These are phyloP conservation scores for Rhynchosporium agropyri DNA, from an alignment of 2,329 filamentous ascomycete genomes.

Conservation along the genomic window DNA sequence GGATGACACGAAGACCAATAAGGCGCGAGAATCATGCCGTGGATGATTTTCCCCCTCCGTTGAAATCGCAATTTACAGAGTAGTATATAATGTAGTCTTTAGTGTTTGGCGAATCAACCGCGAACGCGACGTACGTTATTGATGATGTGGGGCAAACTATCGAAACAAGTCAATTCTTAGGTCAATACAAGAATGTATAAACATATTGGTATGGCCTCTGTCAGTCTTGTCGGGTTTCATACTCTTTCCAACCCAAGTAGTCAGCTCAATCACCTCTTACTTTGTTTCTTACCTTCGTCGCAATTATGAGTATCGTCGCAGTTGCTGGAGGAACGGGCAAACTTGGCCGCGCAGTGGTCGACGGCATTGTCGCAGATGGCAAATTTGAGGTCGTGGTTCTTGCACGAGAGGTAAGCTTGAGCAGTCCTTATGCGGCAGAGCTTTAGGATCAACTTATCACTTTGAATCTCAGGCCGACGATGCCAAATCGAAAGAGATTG, in stretches of 20 bases:
- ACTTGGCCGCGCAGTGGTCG: conserved; percentile 24
- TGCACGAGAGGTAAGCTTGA: conserved; percentile 8
- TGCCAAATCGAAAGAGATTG: not conserved
- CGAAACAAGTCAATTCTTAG: too few species aligned
- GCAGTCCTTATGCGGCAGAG: not conserved
- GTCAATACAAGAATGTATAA: too few species aligned
- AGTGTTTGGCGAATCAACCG: too few species aligned
- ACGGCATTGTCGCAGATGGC: conserved; percentile 13
- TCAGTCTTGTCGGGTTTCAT: too few species aligned
- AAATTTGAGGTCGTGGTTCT: conserved; percentile 24
- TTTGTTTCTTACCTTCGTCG: not conserved
- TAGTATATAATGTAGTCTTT: too few species aligned
- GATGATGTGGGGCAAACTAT: too few species aligned
- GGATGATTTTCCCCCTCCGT: too few species aligned
- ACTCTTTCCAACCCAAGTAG: not conserved
- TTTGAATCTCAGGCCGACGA: not conserved
- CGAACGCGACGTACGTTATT: too few species aligned
- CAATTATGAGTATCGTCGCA: conserved; percentile 19
- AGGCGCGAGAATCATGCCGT: too few species aligned
- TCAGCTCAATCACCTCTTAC: not conserved
- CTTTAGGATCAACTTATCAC: not conserved
- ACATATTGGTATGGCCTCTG: not conserved
- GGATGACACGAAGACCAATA: not conserved
- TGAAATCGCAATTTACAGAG: too few species aligned
- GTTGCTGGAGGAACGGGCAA: conserved; percentile 26